Base-by-base conservation (phyloP, 352 stramenopile genomes). In the Globisporangium yorkense region DNA sequence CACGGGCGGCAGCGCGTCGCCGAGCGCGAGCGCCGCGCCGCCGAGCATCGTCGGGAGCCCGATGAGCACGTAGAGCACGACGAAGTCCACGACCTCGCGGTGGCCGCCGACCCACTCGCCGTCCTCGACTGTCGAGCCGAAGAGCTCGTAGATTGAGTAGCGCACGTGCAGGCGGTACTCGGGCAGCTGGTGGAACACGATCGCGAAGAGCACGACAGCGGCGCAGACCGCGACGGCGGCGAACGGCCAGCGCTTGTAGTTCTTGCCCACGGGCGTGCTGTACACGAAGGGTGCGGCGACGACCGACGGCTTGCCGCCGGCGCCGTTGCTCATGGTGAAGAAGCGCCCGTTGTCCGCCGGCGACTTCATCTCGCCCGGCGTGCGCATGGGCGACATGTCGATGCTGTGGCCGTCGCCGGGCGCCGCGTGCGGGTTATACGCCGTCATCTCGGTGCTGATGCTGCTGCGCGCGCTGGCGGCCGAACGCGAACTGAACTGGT, bases 191-290 rank as follows among this genome's bases (percentile, higher is more conserved):
- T 87, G 72, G 66, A 80, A 90, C 56, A 92, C 83, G 66, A 83
- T 84, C 31, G 58, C 72, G 54, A 87, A 88, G 51, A 80, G 27
- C 35, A 87, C 77, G 54, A 89, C 9, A 3, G 62, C 24, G 0
- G 77, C 78, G 48, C 77, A 84, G 41, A 75, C 15, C 3, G 48
- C 62, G 21, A 92, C 83, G 31, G 80, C 67, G 13, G 79, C 58
- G 54, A 89, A 92, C 4, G 83, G 83, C 83, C 83, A 92, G 52
- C 67, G 70, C 71, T 92, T 92, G 72, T 91, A 89, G 47, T 78
- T 88, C 63, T 92, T 92, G 58, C 75, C 65, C 56, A 90, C 62
- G 16, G 83, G 83, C 35, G 83, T 92, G 50, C 74, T 75, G 68
- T 92, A 92, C 41, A 92, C 71, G 37, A 84, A 88, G 24, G 77